Evolutionary conservation across 371 early-diverging fungal species (phyloP), one percentile per base, ranked within the genome.

Genomic region (Mucor lusitanicus): DNA sequence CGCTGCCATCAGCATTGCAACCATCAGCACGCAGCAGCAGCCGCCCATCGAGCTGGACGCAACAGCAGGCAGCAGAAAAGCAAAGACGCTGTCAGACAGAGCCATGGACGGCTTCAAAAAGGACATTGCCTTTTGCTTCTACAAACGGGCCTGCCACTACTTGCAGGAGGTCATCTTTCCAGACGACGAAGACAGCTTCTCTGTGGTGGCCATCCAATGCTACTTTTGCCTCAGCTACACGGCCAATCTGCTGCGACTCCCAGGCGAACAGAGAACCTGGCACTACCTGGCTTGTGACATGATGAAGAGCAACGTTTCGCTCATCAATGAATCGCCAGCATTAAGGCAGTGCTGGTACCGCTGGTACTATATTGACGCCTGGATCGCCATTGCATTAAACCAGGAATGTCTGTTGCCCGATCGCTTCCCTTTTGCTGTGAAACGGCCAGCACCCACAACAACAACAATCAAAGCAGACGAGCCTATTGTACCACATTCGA

Each of bases 351-450:
- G 75, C 40, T 82, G 74, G 75, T 72, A 65, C 25, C 72, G 82
- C 1, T 81, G 82, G 66, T 65, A 65, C 32, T 81, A 81, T 39
- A 68, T 81, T 15, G 82, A 82, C 59, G 76, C 80, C 0, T 82
- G 82, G 82, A 71, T 82, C 46, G 61, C 74, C 6, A 42, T 82
- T 13, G 66, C 80, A 6, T 44, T 73, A 12, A 68, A 74, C 42
- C 72, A 76, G 39, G 78, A 74, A 28, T 77, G 76, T 25, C 68
- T 79, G 2, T 33, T 82, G 6, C 72, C 75, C 0, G 78, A 81
- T 30, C 25, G 61, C 11, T 50, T 70, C 9, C 81, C 81, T 2
- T 65, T 67, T 23, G 25, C 15, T 12, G 35, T 57, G 9, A 35
- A 60, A n/a, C 6, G 28, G 37, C 30, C 50, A 9, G 13, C 32